phyloP scores from a whole-genome alignment of 345 rosid species.

The Luvunga scandens region DNA sequence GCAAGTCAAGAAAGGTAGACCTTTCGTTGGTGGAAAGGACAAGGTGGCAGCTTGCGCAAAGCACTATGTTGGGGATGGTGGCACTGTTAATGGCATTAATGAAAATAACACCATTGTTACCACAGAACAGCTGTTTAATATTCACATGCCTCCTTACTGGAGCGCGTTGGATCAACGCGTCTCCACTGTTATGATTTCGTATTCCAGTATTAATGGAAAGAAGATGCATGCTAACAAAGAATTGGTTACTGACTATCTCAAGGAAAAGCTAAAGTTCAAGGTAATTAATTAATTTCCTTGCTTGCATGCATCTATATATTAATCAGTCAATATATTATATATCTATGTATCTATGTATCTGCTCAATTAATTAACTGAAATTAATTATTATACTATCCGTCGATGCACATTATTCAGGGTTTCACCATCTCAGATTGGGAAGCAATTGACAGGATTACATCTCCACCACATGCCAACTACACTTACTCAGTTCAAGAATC shows the following conservation, averaged over 20 bases:
- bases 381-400: too few relatives aligned
- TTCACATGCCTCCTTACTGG: conserved; percentile 39
- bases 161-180: conserved; percentile 24
- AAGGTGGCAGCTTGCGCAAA: conserved; percentile 40
- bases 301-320: too few relatives aligned
- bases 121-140: conserved; percentile 7
- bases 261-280: conserved; percentile 31
- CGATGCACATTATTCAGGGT: conserved; percentile 23
- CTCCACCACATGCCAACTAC: conserved; percentile 36
- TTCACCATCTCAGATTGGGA: conserved; percentile 43
- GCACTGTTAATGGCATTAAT: conserved; percentile 30
- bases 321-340: too few relatives aligned
- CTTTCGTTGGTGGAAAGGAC: conserved; percentile 29
- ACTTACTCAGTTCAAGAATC: conserved; percentile 31
- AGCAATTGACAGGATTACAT: conserved; percentile 39
- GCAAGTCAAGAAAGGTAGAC: conserved; percentile 22
- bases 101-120: conserved; percentile 33
- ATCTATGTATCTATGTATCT: background rate
- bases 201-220: conserved; percentile 40
- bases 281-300: background rate
- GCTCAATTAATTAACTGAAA: too few relatives aligned
- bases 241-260: conserved; percentile 34
- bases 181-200: conserved; percentile 43
- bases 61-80: conserved; percentile 41
- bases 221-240: conserved; percentile 40